phyloP scores from a whole-genome alignment of 805 yeast species.

The Cyberlindnera maclurae region DNA sequence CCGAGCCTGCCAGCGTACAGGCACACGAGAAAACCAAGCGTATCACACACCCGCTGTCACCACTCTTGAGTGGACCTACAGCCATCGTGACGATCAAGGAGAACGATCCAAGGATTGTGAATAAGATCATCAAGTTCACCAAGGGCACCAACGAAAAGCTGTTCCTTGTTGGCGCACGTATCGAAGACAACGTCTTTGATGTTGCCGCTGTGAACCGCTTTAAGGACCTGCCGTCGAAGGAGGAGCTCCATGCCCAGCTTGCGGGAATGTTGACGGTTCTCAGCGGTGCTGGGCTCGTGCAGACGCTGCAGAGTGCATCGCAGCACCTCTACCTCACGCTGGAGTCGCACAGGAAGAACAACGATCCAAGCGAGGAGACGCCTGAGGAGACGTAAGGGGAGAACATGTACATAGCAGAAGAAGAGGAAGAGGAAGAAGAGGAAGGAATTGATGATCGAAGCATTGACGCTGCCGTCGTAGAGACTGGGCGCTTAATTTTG shows the following conservation, averaged over 20 bases:
- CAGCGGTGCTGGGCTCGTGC: slow-evolving; percentile 86
- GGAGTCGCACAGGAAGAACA: slow-evolving; percentile 50
- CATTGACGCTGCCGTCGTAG: too few relatives aligned
- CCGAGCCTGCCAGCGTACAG: slow-evolving; percentile 65
- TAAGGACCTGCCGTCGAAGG: slow-evolving; percentile 67
- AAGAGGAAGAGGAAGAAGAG: too few relatives aligned
- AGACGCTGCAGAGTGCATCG: slow-evolving; percentile 67
- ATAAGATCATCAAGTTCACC: slow-evolving; percentile 51
- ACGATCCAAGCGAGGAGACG: slow-evolving; percentile 20
- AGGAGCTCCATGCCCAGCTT: slow-evolving; percentile 71
- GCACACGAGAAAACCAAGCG: slow-evolving; percentile 37
- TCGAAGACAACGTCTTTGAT: slow-evolving; percentile 55
- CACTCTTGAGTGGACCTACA: slow-evolving; percentile 77
- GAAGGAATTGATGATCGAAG: too few relatives aligned
- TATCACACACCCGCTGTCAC: slow-evolving; percentile 58
- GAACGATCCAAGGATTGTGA: slow-evolving; percentile 64
- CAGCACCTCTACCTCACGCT: slow-evolving; percentile 67
- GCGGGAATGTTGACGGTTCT: slow-evolving; percentile 75
- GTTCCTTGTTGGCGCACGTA: slow-evolving; percentile 77
- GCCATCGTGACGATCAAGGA: slow-evolving; percentile 65
- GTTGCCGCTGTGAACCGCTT: slow-evolving; percentile 48
- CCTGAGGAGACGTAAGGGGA: too few relatives aligned
- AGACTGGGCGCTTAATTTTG: too few relatives aligned
- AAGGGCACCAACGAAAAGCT: slow-evolving; percentile 64
- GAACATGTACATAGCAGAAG: too few relatives aligned